Percentiles rank a stretch among this genome's conserved stretches.
These are phyloP conservation scores for Phyllosticta ampelicida DNA, from an alignment of 2,329 filamentous ascomycete species.

Conservation along the genomic window DNA sequence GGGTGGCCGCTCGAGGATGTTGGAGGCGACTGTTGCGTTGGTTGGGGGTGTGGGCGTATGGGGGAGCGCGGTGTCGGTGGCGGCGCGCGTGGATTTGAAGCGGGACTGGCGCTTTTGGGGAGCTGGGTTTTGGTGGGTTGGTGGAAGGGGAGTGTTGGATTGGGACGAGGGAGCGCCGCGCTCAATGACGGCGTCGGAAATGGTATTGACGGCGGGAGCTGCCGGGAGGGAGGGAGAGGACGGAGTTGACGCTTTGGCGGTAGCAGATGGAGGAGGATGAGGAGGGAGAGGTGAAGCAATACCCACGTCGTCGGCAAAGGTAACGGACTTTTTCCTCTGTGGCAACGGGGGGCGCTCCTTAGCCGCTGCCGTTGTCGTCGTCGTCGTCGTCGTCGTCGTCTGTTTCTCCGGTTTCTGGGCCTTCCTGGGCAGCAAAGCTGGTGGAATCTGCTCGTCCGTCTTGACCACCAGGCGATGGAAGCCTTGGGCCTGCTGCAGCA, in stretches of 20 bases:
- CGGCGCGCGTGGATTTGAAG: constrained; percentile 27
- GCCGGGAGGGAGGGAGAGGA: not conserved
- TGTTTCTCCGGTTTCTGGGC: constrained; percentile 10
- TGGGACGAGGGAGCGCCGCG: constrained; percentile 13
- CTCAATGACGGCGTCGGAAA: constrained; percentile 26
- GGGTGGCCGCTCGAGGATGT: constrained; percentile 42
- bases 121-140: constrained; percentile 13
- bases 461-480: constrained; percentile 2
- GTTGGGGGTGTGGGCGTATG: constrained; percentile 30
- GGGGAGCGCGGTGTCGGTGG: constrained; percentile 14
- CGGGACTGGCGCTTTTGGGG: constrained; percentile 28
- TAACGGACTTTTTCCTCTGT: constrained; percentile 54
- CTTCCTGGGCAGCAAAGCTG: constrained; percentile 6
- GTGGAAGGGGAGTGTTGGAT: constrained; percentile 6
- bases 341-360: not conserved
- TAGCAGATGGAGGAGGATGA: constrained; percentile 15
- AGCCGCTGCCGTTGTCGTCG: constrained; percentile 13
- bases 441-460: constrained; percentile 4
- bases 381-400: constrained; percentile 26
- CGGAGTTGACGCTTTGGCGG: not conserved
- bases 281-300: constrained; percentile 53
- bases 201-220: constrained; percentile 14
- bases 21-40: constrained; percentile 47
- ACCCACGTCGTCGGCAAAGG: constrained; percentile 67
- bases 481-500: constrained; percentile 10